These are phyloP conservation scores for Acer yangbiense DNA, from an alignment of 345 rosid species.

Conservation along the genomic window DNA sequence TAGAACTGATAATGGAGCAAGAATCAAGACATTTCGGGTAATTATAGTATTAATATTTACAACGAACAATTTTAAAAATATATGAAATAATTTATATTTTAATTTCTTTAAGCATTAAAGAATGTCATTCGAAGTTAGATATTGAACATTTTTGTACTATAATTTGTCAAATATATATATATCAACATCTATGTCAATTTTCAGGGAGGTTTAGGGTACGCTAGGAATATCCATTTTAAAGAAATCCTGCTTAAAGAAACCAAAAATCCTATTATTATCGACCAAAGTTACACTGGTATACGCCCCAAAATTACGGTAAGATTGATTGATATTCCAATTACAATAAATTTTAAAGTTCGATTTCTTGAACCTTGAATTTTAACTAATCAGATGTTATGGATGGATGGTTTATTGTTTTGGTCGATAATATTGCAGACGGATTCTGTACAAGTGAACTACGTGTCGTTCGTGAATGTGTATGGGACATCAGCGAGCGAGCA, in stretches of 20 bases:
- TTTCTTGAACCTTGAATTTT: no score
- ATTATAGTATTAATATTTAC: no score
- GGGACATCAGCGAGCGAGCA: slow-evolving; percentile 28
- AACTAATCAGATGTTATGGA: no score
- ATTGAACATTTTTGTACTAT: background rate
- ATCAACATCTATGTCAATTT: background rate
- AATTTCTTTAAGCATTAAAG: no score
- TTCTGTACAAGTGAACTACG: slow-evolving; percentile 21
- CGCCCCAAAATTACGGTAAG: background rate
- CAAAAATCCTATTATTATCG: slow-evolving; percentile 35
- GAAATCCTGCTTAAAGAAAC: no score
- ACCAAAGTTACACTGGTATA: slow-evolving; percentile 25
- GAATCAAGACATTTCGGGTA: slow-evolving; percentile 65
- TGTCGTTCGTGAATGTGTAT: slow-evolving; percentile 16
- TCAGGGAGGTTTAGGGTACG: slow-evolving; percentile 35
- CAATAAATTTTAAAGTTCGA: no score
- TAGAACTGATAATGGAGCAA: slow-evolving; percentile 45
- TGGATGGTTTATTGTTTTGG: no score
- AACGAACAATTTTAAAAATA: no score
- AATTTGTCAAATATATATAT: background rate
- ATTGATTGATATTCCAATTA: background rate
- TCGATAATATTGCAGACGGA: no score
- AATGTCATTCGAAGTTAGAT: background rate
- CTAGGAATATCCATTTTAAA: slow-evolving; percentile 9
- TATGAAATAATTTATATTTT: no score